Evolutionary conservation across 371 early-diverging fungal species (phyloP), one percentile per base, ranked within the genome.

Genomic region (Apophysomyces variabilis): DNA sequence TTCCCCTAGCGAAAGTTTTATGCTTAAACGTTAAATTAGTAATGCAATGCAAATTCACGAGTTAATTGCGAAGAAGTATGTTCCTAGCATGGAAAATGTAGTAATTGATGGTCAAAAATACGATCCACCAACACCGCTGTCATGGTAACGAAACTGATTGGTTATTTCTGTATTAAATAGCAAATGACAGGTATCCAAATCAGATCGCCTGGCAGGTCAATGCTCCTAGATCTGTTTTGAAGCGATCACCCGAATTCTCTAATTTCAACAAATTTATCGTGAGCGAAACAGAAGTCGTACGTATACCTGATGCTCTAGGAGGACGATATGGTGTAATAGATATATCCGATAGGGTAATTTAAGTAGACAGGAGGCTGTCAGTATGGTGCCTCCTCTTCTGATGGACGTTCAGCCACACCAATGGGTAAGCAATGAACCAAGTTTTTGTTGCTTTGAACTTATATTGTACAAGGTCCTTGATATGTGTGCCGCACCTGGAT

Each of bases 321-420:
- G 2, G 36, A 14, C 8, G 14, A 26, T 26, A 26, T 26, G 32
- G 3, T 38, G 5, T 16, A 38, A 54, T 54, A 35, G 47, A 21
- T 32, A 11, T 47, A 38, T 39, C 38, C 14, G n/a, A 58, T 74
- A 87, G 85, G 99, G 99, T 65, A 95, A 96, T 74, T 92, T 99
- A 62, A 95, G 94, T 73, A 85, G 99, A 54, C 99, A 99, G 81
- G 99, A 99, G 72, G 93, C 94, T 11, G 99, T 99, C 54, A 94
- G 95, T 79, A 99, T 99, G 99, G 93, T 99, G 61, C 99, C 99
- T 21, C 95, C 95, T 26, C 78, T 96, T 66, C 77, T 99, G 16
- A 85, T 99, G 75, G 95, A 97, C 68, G 91, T 99, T n/a, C 77
- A 95, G 72, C 90, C 96, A 14, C 84, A 94, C 65, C 96, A 98